phyloP scores from a whole-genome alignment of 495 filamentous ascomycete genomes.

The Trichoderma reesei region DNA sequence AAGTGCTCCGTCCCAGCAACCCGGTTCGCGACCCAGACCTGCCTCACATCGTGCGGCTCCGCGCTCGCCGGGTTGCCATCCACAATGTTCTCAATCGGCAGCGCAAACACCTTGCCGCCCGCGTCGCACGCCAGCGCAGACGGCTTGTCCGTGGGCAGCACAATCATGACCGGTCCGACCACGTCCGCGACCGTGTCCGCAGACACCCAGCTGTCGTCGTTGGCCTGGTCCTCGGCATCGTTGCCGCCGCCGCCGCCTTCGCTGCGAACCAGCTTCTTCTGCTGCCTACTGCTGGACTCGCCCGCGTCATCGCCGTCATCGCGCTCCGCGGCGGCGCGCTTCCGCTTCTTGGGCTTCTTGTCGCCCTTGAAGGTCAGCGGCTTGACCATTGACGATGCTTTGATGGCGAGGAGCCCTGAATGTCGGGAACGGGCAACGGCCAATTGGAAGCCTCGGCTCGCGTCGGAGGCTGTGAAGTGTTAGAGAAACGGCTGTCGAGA shows the following conservation, averaged over 20 bases:
- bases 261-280: conserved; percentile 27
- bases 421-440: not conserved
- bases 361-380: conserved; percentile 93
- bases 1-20: conserved; percentile 72
- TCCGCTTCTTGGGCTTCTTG: conserved; percentile 88
- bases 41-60: conserved; percentile 87
- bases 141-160: conserved; percentile 57
- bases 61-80: conserved; percentile 68
- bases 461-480: conserved; percentile 2
- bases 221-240: conserved; percentile 33
- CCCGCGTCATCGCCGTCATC: conserved; percentile 26
- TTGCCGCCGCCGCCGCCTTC: conserved; percentile 23
- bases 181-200: conserved; percentile 68
- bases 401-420: not conserved
- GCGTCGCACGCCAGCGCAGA: conserved; percentile 74
- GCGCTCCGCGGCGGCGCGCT: conserved; percentile 44
- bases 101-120: conserved; percentile 73
- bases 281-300: conserved; percentile 27
- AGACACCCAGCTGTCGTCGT: conserved; percentile 84
- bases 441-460: not conserved
- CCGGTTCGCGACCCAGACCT: conserved; percentile 86
- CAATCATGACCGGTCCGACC: conserved; percentile 72
- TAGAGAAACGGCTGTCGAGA: not conserved
- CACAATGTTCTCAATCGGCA: conserved; percentile 69
- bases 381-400: conserved; percentile 51